Base-by-base conservation (phyloP, 2,329 filamentous ascomycete species). In the Byssothecium circinans region DNA sequence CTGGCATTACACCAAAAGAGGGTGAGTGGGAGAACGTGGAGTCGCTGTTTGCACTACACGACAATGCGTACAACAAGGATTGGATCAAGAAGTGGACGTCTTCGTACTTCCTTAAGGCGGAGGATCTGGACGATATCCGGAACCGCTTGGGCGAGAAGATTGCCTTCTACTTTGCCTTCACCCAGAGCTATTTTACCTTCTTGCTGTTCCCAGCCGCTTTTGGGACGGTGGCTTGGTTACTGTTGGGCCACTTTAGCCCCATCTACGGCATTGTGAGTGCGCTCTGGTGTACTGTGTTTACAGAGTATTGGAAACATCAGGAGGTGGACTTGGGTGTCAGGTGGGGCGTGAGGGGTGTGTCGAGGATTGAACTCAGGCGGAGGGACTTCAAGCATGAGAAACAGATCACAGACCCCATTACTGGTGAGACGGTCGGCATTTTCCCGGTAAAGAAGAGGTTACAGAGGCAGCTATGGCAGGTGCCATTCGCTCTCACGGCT, bases 271-370 rank as follows among this genome's bases (percentile, higher is more conserved):
- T 91, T 1, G 78, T 86, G 36, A 91, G 86, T 65, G 87, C 85
- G 27, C 74, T 96, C n/a, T 96, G 91, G 89, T 69, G 87, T 47
- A 85, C 94, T 2, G 76, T 92, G 39, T 96, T 96, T 65, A 87
- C 95, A 47, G 92, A 97, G 68, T 96, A 88, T 71, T 97, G 92
- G 92, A 96, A 95, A 75, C 87, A 92, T 61, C 89, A 95, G 69
- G 90, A 97, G 70, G 78, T 85, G 1, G 91, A 97, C 64, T 78
- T 97, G 7, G 86, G 87, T 8, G 83, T 96, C 14, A 83, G 89
- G 59, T 97, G 92, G 92, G 88, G 88, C 12, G 91, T 96, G 2
- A 85, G 88, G 41, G 88, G 88, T 6, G 91, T 95, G 1, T 91
- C 88, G 3, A 81, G 78, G 41, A 89, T 96, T 43, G 89, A 96